These are phyloP conservation scores for Xylaria castorea DNA, from an alignment of 495 filamentous ascomycete genomes.

Conservation along the genomic window DNA sequence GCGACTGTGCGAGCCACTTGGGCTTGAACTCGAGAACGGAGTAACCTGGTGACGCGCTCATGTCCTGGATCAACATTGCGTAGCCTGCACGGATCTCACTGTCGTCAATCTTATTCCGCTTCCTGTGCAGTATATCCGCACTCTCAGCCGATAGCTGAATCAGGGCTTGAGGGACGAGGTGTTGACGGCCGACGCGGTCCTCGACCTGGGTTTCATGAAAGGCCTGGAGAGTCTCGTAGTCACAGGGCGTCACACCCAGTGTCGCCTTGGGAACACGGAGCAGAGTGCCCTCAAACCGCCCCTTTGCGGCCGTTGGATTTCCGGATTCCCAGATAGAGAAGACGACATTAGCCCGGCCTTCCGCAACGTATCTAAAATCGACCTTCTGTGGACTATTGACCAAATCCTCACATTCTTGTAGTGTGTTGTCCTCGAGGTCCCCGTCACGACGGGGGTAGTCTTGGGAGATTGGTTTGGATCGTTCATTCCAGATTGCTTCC, in stretches of 20 bases:
- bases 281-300: slow-evolving; percentile 56
- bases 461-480: slow-evolving; percentile 34
- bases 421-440: slow-evolving; percentile 19
- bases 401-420: slow-evolving; percentile 32
- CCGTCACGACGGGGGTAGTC: slow-evolving; percentile 6
- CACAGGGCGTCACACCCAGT: slow-evolving; percentile 55
- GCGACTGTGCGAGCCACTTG: slow-evolving; percentile 91
- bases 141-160: slow-evolving; percentile 57
- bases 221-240: slow-evolving; percentile 60
- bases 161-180: slow-evolving; percentile 67
- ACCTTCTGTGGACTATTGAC: slow-evolving; percentile 32
- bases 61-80: slow-evolving; percentile 81
- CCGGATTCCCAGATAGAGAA: slow-evolving; percentile 61
- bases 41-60: slow-evolving; percentile 60
- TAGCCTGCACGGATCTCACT: slow-evolving; percentile 65
- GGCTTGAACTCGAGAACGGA: slow-evolving; percentile 83
- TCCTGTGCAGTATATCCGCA: slow-evolving; percentile 40
- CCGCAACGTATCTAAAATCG: slow-evolving; percentile 51
- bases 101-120: slow-evolving; percentile 34
- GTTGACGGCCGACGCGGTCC: slow-evolving; percentile 61
- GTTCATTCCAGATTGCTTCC: slow-evolving; percentile 35
- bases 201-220: slow-evolving; percentile 65
- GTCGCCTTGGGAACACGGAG: slow-evolving; percentile 70
- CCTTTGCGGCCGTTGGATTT: slow-evolving; percentile 24
- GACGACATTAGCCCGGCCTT: slow-evolving; percentile 77